A percentile compares a stretch with the other conserved stretches of the same genome.
These are phyloP conservation scores for Citrus australasica DNA, from an alignment of 345 rosid species.

Conservation along the genomic window DNA sequence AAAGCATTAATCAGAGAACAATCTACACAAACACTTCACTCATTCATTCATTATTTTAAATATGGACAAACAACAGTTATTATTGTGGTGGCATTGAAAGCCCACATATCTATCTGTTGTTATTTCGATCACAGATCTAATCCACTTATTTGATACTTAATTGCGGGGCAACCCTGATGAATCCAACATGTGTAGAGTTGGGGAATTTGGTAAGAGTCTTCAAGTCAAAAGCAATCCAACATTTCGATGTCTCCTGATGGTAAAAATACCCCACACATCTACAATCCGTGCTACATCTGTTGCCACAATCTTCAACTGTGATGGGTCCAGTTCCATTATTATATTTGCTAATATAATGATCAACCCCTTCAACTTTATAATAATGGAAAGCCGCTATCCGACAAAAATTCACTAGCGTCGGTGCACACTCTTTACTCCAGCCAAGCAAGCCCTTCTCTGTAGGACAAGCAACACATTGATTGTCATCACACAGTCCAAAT, in stretches of 20 bases:
- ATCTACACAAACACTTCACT: too few species aligned
- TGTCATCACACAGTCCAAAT: conserved; percentile 29
- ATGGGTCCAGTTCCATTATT: conserved; percentile 35
- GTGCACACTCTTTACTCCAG: conserved; percentile 42
- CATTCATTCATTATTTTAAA: too few species aligned
- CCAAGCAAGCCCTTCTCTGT: conserved; percentile 27
- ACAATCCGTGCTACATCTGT: conserved; percentile 22
- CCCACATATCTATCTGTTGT: too few species aligned
- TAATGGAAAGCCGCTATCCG: conserved; percentile 23
- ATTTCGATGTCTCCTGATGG: conserved; percentile 18
- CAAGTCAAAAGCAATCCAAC: conserved; percentile 24
- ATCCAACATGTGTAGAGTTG: conserved; percentile 25
- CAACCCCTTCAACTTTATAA: conserved; percentile 47
- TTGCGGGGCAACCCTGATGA: conserved; percentile 3
- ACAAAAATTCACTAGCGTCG: conserved; percentile 19
- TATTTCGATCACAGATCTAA: too few species aligned
- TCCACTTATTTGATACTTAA: too few species aligned
- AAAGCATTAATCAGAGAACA: too few species aligned
- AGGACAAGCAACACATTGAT: conserved; percentile 31
- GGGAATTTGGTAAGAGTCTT: conserved; percentile 22
- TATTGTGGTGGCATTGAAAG: too few species aligned
- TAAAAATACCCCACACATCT: conserved; percentile 27
- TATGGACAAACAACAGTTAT: too few species aligned
- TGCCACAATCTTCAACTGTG: conserved; percentile 19
- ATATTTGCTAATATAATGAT: conserved; percentile 44